These are phyloP conservation scores for Aphanomyces stellatus DNA, from an alignment of 352 stramenopile genomes.

Conservation along the genomic window DNA sequence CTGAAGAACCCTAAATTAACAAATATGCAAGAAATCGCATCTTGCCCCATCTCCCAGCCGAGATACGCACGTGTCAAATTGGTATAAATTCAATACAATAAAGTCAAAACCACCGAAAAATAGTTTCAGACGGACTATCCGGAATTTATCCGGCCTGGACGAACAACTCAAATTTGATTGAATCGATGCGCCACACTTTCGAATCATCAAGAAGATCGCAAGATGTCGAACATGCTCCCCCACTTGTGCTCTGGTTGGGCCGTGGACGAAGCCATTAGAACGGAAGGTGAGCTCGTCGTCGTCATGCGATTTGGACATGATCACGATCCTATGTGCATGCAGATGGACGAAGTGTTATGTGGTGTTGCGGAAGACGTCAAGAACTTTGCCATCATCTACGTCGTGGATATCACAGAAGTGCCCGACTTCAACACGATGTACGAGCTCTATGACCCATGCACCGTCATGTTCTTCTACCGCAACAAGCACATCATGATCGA, in stretches of 20 bases:
- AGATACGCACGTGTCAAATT: too few species aligned
- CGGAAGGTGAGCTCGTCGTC: slow-evolving; percentile 96
- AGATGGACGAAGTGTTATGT: slow-evolving; percentile 96
- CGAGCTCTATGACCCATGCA: slow-evolving; percentile 98
- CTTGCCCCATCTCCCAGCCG: too few species aligned
- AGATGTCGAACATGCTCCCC: slow-evolving; percentile 96
- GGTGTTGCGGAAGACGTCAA: slow-evolving; percentile 98
- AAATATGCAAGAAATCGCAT: too few species aligned
- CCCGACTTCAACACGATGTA: slow-evolving; percentile 99
- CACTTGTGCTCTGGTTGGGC: slow-evolving; percentile 96
- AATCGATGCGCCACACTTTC: not conserved
- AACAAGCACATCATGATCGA: slow-evolving; percentile 99
- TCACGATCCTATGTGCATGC: slow-evolving; percentile 96
- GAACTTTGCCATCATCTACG: slow-evolving; percentile 98
- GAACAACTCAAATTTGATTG: too few species aligned
- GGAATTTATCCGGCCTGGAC: too few species aligned
- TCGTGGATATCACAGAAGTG: slow-evolving; percentile 91
- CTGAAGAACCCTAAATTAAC: slow-evolving; percentile 3
- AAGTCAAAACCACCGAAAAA: not conserved
- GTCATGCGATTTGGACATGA: slow-evolving; percentile 99
- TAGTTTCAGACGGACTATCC: too few species aligned
- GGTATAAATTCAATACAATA: too few species aligned
- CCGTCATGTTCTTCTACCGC: slow-evolving; percentile 99
- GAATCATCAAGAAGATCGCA: not conserved
- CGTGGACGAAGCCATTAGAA: slow-evolving; percentile 98